These are phyloP conservation scores for Cordia subcordata DNA, from an alignment of 257 asterid genomes.

Conservation along the genomic window DNA sequence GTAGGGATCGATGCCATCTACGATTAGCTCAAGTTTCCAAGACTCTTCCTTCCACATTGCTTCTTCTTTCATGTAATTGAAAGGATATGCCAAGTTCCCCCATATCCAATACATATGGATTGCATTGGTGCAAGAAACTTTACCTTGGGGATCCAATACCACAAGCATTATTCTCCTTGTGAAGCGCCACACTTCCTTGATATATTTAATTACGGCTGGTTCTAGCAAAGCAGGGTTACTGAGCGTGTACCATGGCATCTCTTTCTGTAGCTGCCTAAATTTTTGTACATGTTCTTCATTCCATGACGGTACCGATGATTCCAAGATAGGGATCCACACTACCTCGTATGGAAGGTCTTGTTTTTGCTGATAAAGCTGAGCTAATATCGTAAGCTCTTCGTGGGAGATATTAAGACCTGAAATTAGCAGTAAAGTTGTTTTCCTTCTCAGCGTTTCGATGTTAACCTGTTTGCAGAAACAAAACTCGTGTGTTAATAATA, in stretches of 20 bases:
- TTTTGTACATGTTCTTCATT: conserved; percentile 29
- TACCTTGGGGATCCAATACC: conserved; percentile 66
- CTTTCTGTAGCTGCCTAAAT: conserved; percentile 39
- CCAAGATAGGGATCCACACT: conserved; percentile 74
- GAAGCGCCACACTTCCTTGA: conserved; percentile 62
- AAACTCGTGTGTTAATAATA: background rate
- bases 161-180: conserved; percentile 67
- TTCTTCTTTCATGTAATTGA: conserved; percentile 42
- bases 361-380: conserved; percentile 38
- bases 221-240: conserved; percentile 54
- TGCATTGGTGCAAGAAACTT: conserved; percentile 53
- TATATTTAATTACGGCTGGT: conserved; percentile 57
- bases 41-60: conserved; percentile 50
- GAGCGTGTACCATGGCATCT: conserved; percentile 82
- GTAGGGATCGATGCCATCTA: conserved; percentile 47
- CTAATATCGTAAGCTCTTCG: conserved; percentile 54
- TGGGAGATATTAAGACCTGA: conserved; percentile 57
- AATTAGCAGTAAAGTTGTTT: conserved; percentile 60
- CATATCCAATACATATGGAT: conserved; percentile 74
- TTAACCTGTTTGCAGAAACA: conserved; percentile 29
- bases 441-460: conserved; percentile 51
- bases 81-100: conserved; percentile 77
- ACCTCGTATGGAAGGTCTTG: conserved; percentile 54
- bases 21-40: conserved; percentile 63
- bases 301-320: conserved; percentile 24